phyloP scores from a whole-genome alignment of 768 basidiomycete species.

The Phanerochaete sordida region DNA sequence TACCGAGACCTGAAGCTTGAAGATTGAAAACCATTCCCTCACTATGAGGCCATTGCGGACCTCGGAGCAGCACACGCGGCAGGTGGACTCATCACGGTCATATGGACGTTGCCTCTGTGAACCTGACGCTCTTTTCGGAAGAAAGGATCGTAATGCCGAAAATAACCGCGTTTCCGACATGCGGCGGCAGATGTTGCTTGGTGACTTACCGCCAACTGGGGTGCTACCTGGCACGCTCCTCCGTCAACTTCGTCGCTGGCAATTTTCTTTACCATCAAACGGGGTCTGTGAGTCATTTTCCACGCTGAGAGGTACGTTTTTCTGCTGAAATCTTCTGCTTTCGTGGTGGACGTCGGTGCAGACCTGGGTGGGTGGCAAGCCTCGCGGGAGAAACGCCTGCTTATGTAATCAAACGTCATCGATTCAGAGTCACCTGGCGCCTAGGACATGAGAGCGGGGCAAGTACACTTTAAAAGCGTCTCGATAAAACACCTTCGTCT shows the following conservation, averaged over 20 bases:
- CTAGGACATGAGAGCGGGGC: not conserved
- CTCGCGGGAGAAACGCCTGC: not conserved
- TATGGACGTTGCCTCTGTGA: too few relatives aligned
- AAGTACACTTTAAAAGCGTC: not conserved
- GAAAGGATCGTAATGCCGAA: not conserved
- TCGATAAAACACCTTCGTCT: constrained; percentile 1
- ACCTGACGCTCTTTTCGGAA: not conserved
- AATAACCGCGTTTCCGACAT: not conserved
- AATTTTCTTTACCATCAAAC: not conserved
- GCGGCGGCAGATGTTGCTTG: not conserved
- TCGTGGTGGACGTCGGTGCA: not conserved
- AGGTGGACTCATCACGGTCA: too few relatives aligned
- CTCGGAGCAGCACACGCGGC: too few relatives aligned
- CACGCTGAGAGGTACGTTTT: too few relatives aligned
- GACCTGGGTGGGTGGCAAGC: not conserved
- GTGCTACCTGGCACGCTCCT: too few relatives aligned
- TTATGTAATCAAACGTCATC: constrained; percentile 4
- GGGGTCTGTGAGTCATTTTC: not conserved
- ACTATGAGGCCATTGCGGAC: too few relatives aligned
- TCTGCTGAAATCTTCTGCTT: too few relatives aligned
- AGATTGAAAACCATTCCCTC: too few relatives aligned
- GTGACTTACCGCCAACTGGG: not conserved
- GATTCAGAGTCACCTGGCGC: not conserved
- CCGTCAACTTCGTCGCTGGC: not conserved
- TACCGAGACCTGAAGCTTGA: too few relatives aligned